Base-by-base conservation (phyloP, 2,329 filamentous ascomycete genomes). In the Pyrenophora seminiperda region DNA sequence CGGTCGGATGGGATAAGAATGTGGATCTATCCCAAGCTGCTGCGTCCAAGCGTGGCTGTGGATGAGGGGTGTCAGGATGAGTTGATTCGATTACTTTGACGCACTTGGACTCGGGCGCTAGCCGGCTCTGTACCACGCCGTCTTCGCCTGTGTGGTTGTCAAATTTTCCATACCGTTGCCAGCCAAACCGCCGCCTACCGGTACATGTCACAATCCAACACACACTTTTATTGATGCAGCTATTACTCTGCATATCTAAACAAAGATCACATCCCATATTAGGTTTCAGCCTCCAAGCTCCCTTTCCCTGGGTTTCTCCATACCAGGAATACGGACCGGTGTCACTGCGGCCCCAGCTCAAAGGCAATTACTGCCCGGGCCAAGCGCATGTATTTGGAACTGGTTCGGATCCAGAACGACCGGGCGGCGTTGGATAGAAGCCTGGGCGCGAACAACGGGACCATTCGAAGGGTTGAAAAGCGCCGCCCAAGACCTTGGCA, bases 401-500 rank as follows among this genome's bases (percentile, higher is more conserved):
- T 63, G 56, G 39, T 47, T 56, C 61, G 43, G 63, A 68, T 71
- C 66, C 56, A 66, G 68, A 72, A 71, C 60, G 54, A 39, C 60
- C 54, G 65, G 59, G 54, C 58, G 58, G 62, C 59, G 57, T 59
- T 41, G 47, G 50, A 58, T 47, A 50, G 46, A 45, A 51, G 47
- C 32, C 67, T 70, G 56, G 67, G 67, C 67, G 50, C 50, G 46
- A 56, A 53, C 53, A 51, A 47, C 27, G 47, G 32, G 49, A 36
- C 64, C 66, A 67, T 54, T 59, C 55, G 53, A 59, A 54, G 46
- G 37, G 48, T 44, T 47, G 46, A 61, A 62, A 63, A 61, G 54
- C 61, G 69, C 68, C 69, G 67, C 59, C 67, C 67, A 71, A 72
- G 69, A 38, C 67, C 68, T 72, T 71, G 70, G 68, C 68, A 66